These are phyloP conservation scores for Elsinoe fawcettii DNA, from an alignment of 2,329 filamentous ascomycete genomes.

Conservation along the genomic window DNA sequence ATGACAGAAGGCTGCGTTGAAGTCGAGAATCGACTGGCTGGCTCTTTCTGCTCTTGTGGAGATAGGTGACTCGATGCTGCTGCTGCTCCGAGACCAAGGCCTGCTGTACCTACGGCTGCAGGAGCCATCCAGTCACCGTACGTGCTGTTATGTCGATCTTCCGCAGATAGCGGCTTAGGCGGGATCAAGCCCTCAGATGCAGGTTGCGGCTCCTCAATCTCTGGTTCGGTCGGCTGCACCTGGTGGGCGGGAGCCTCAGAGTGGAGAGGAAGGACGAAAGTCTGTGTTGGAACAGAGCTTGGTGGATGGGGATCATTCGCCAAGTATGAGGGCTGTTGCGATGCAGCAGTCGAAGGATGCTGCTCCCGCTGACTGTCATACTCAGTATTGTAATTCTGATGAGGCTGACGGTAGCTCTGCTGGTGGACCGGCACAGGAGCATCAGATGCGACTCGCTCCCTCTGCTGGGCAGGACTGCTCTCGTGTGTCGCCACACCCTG, in stretches of 20 bases:
- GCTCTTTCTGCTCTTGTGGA: neutral
- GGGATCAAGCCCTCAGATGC: neutral
- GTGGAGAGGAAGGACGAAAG: slow-evolving; percentile 17
- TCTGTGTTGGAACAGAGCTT: slow-evolving; percentile 16
- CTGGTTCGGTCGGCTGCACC: slow-evolving; percentile 20
- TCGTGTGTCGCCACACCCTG: slow-evolving; percentile 17
- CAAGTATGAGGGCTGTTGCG: neutral
- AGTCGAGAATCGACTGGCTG: slow-evolving; percentile 8
- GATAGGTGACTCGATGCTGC: slow-evolving; percentile 9
- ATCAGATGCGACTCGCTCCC: neutral
- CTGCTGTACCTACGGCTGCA: slow-evolving; percentile 35
- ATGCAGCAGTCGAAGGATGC: neutral
- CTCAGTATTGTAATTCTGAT: slow-evolving; percentile 19
- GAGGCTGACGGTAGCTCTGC: slow-evolving; percentile 14
- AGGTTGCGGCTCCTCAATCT: neutral
- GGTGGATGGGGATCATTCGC: neutral
- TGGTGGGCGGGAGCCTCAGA: slow-evolving; percentile 16
- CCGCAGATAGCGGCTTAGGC: slow-evolving; percentile 3
- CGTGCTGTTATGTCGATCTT: slow-evolving; percentile 31
- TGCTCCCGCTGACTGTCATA: neutral
- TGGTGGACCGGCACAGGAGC: neutral
- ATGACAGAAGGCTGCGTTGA: slow-evolving; percentile 9
- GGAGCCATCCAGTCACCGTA: slow-evolving; percentile 49
- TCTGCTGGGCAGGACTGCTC: slow-evolving; percentile 5
- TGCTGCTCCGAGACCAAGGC: slow-evolving; percentile 34